A percentile compares a stretch with the other conserved stretches of the same genome.
Conservation (phyloP, 306 rosid species). For the Glycine latifolia region DNA sequence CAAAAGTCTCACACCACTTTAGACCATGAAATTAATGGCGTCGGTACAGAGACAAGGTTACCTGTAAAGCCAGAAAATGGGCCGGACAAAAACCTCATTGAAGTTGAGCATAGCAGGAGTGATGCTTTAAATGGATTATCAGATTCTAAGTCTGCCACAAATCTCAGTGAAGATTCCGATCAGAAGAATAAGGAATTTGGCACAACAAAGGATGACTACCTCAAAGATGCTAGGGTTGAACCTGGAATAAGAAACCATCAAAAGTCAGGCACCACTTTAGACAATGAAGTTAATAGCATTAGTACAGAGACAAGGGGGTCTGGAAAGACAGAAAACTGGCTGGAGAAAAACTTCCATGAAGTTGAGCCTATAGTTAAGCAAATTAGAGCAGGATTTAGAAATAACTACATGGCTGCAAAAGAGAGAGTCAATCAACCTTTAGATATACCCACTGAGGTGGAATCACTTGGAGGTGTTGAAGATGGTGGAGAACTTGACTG, state of each 20-base stretch:
- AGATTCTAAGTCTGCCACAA: slow-evolving; percentile 49
- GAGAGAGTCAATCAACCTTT: slow-evolving; percentile 59
- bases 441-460: slow-evolving; percentile 51
- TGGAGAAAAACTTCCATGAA: slow-evolving; percentile 76
- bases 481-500: slow-evolving; percentile 84
- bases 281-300: slow-evolving; percentile 51
- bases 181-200: slow-evolving; percentile 52
- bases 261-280: slow-evolving; percentile 52
- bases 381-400: slow-evolving; percentile 83
- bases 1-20: slow-evolving; percentile 51
- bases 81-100: slow-evolving; percentile 65
- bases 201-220: slow-evolving; percentile 45
- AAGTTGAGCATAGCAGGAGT: slow-evolving; percentile 57
- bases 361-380: slow-evolving; percentile 76
- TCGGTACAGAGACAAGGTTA: slow-evolving; percentile 39
- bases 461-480: slow-evolving; percentile 53
- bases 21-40: slow-evolving; percentile 49
- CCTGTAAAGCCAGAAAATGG: slow-evolving; percentile 61
- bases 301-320: slow-evolving; percentile 42
- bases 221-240: slow-evolving; percentile 41
- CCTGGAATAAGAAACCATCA: slow-evolving; percentile 45
- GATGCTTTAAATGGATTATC: slow-evolving; percentile 44
- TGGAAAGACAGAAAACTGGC: slow-evolving; percentile 69
- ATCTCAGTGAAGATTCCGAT: slow-evolving; percentile 51
- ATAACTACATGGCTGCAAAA: slow-evolving; percentile 79